Evolutionary conservation across 805 yeast species (phyloP), one percentile per base, ranked within the genome.

Genomic region (Zygosaccharomyces gambellarensis): DNA sequence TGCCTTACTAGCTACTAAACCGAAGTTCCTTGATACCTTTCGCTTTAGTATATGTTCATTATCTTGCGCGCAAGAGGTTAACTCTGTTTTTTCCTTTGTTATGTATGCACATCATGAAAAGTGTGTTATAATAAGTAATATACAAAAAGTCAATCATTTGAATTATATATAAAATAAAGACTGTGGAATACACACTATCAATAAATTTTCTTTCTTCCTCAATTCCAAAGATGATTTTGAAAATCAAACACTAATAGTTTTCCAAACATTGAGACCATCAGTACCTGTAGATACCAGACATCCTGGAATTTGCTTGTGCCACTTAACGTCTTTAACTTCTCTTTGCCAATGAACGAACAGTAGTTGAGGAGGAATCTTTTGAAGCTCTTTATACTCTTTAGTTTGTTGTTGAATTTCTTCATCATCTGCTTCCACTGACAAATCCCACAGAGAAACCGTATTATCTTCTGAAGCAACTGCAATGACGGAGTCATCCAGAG

Each of bases 261-360:
- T 94, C 97, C 97, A 94, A 36, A 92, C 74, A 63, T 87, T 87
- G 67, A 94, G 75, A 36, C 99, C 99, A 62, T 92, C 97, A 32
- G 92, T 84, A 57, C 99, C 99, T 2, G 98, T 92, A 60, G 95
- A 83, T 14, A 90, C 89, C 63, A 94, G 77, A 57, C 95, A 84
- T 43, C 99, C 99, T 2, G 99, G 99, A 48, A 94, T 87, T 73
- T 94, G 98, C 63, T 75, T 82, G 70, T 92, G 97, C 99, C 99
- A 94, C 71, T 95, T 87, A 43, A 92, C 97, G 68, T 94, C 99
- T 74, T 94, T 94, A 47, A 92, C 97, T 63, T 94, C 95, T 60
- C 83, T 83, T 74, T 94, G 99, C 98, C 98, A 94, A 69, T 94
- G 99, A 40, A 92, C 96, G 72, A 94, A 94, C 66, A 94, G 74